Evolutionary conservation across 2,329 filamentous ascomycete species (phyloP), one percentile per base, ranked within the genome.

Genomic region (Exophiala bonariae): DNA sequence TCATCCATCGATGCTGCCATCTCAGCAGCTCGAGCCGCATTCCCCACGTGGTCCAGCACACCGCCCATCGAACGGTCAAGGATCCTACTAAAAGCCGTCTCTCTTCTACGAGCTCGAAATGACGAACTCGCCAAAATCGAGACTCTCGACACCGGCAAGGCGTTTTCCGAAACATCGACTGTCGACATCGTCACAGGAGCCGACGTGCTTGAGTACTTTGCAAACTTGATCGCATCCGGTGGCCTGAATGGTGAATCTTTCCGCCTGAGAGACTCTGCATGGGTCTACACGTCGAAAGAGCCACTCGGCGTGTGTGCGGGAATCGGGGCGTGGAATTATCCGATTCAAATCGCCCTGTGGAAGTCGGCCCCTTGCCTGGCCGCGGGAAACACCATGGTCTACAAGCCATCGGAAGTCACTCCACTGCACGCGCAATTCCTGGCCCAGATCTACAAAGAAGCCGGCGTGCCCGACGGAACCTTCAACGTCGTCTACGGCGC

Each of bases 271-370:
- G 76, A 83, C 41, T 84, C 89, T 57, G 88, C 89, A 3, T 90
- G 85, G 80, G 82, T 93, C 30, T 89, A 91, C 67, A 91, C 87
- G 9, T 85, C 82, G 61, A 92, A 93, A 65, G 86, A 88, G 58
- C 79, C 89, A 4, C 73, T 95, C 14, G 89, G 89, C 19, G 88
- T 93, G 11, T 95, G 89, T 65, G 89, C 81, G 11, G 89, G 87
- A 47, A 95, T 95, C 57, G 89, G 89, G 45, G 89, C 89, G 11
- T 95, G 89, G 89, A 95, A 95, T 69, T 95, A 95, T 64, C 89
- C 89, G 10, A 87, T 95, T 55, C 89, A 95, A 66, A 95, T 95
- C 57, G 89, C 89, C 7, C 75, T 95, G 1, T 95, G 89, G 89
- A 95, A 95, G 68, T 90, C 87, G 1, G 88, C 86, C 1, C 87